phyloP scores from a whole-genome alignment of 2,329 filamentous ascomycete genomes.

The Pseudogymnoascus sp. region DNA sequence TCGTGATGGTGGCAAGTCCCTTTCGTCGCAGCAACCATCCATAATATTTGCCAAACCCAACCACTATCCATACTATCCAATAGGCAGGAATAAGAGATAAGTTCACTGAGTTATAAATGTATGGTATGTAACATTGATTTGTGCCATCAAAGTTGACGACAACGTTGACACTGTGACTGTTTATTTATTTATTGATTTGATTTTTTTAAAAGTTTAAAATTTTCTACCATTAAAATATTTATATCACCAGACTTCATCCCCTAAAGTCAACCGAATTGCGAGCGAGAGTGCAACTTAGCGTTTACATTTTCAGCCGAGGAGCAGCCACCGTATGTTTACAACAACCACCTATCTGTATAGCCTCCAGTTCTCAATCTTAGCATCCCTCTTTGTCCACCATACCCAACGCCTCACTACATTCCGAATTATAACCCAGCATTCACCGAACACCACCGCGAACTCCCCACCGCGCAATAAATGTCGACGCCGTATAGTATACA shows the following conservation, averaged over 20 bases:
- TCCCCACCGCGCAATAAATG: slow-evolving; percentile 2
- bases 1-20: not conserved
- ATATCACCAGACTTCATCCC: not conserved
- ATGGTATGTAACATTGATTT: too few relatives aligned
- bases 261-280: not conserved
- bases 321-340: slow-evolving; percentile 4
- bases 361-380: slow-evolving; percentile 2
- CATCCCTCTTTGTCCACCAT: not conserved
- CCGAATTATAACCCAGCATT: not conserved
- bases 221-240: not conserved
- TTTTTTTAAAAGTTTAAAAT: not conserved
- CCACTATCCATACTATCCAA: not conserved
- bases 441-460: slow-evolving; percentile 3
- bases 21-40: not conserved
- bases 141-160: too few relatives aligned
- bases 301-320: not conserved
- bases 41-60: not conserved
- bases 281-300: not conserved
- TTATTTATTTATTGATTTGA: not conserved
- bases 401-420: not conserved
- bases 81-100: not conserved
- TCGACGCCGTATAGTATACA: slow-evolving; percentile 11
- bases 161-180: not conserved
- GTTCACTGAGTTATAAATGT: not conserved
- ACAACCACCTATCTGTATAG: not conserved